Evolutionary conservation across 176 grass and related monocot genomes (phyloP), one percentile per base, ranked within the genome.

Genomic region (Guadua angustifolia): DNA sequence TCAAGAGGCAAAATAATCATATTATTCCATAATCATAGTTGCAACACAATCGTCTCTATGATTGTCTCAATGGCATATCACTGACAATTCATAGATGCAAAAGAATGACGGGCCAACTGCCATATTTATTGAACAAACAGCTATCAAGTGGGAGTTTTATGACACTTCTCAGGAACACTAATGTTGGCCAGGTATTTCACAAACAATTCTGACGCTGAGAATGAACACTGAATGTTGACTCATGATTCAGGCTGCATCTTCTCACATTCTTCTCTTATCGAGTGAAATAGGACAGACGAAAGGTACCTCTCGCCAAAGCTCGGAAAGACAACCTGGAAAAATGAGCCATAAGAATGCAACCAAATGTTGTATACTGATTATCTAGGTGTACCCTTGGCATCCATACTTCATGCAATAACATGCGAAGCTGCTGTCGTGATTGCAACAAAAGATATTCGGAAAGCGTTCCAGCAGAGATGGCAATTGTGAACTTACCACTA

Each of bases 261-360:
- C 83, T 98, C 92, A 2, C 91, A 95, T 79, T 95, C 95, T 24
- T 91, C 91, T 69, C 95, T 88, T 84, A 95, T 90, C 22, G 95
- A 95, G 26, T 98, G 91, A 57, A 94, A 98, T 22, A 98, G 89
- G 68, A 85, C 83, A 12, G 93, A 87, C 0, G 95, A 98, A 18
- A 98, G 91, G 71, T 98, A 98, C 74, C 96, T 90, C 92, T 98
- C 96, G 17, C 96, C 96, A 83, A 98, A 95, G 83, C 96, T 98
- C 0, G 96, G 96, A 67, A 98, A 95, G 5, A 98, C 63, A 78
- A 95, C 91, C 96, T 98, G 83, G 12, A 83, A 57, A 83, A 65
- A 66, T 32, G 25, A 83, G 26, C 15, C 64, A 79, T 63, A 77
- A 80, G 16, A 33, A 62, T 63, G 42, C 46, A 77, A 56, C 5